phyloP scores from a whole-genome alignment of 2,329 filamentous ascomycete genomes.

The Colletotrichum sp. region DNA sequence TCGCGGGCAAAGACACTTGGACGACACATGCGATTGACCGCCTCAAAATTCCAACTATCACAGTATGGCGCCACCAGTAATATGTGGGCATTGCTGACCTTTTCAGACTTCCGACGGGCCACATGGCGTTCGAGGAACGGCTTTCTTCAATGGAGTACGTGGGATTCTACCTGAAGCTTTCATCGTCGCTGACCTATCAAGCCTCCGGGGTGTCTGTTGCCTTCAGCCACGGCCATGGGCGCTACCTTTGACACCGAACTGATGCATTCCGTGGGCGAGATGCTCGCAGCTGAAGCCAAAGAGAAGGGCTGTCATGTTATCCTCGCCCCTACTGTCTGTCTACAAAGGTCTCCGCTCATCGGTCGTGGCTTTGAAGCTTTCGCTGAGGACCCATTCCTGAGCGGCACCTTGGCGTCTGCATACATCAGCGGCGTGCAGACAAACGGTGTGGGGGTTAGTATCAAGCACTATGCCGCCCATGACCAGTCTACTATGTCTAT shows the following conservation, averaged over 20 bases:
- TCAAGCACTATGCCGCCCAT: slow-evolving; percentile 52
- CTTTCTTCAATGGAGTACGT: neutral
- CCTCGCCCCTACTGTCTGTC: slow-evolving; percentile 7
- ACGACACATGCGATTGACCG: neutral
- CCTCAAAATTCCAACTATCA: neutral
- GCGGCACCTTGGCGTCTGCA: neutral
- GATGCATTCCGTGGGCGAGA: neutral
- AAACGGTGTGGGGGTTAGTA: slow-evolving; percentile 43
- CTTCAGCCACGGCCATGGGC: neutral
- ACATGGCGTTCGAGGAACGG: neutral
- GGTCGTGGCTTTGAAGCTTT: slow-evolving; percentile 4
- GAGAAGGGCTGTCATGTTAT: neutral
- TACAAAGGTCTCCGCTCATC: slow-evolving; percentile 7
- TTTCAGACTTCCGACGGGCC: neutral
- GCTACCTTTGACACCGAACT: neutral
- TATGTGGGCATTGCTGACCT: neutral
- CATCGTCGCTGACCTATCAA: neutral
- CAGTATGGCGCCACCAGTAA: neutral
- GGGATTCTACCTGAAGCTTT: neutral
- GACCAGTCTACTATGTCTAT: slow-evolving; percentile 30
- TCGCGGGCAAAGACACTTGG: neutral
- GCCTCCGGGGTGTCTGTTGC: neutral
- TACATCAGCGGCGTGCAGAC: slow-evolving; percentile 43
- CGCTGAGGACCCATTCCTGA: neutral
- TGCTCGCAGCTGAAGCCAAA: neutral